phyloP scores from a whole-genome alignment of 2,329 filamentous ascomycete genomes.

The Podosphaera fusca region DNA sequence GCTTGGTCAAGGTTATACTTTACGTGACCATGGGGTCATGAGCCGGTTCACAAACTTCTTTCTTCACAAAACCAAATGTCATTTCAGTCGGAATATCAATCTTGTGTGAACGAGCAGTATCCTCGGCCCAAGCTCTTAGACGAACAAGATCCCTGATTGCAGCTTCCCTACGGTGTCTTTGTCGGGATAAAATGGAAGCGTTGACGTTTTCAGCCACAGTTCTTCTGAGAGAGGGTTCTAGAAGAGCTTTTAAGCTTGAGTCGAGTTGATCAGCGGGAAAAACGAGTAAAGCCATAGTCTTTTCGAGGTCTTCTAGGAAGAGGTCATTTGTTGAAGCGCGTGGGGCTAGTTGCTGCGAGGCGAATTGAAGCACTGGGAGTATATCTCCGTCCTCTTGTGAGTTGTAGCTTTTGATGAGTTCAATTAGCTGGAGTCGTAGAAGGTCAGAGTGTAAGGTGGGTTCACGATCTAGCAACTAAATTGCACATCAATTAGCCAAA shows the following conservation, averaged over 20 bases:
- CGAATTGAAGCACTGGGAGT: conserved; percentile 55
- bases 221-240: conserved; percentile 58
- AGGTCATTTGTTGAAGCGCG: conserved; percentile 59
- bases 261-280: conserved; percentile 65
- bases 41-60: background rate
- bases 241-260: conserved; percentile 48
- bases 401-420: conserved; percentile 65
- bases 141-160: conserved; percentile 63
- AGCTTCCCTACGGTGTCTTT: conserved; percentile 53
- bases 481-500: conserved; percentile 1
- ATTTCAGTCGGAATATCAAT: conserved; percentile 15
- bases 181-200: conserved; percentile 55
- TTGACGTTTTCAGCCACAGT: conserved; percentile 79
- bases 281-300: conserved; percentile 78
- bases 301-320: conserved; percentile 71
- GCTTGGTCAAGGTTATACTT: no score
- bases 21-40: background rate
- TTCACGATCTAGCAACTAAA: conserved; percentile 66
- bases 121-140: conserved; percentile 67
- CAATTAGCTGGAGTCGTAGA: conserved; percentile 74
- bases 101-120: conserved; percentile 14
- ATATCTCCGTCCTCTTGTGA: conserved; percentile 47
- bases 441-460: conserved; percentile 71
- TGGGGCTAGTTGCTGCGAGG: conserved; percentile 66
- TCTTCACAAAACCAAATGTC: conserved; percentile 11